These are phyloP conservation scores for Nakazawaea sp. DNA, from an alignment of 805 yeast species.

Conservation along the genomic window DNA sequence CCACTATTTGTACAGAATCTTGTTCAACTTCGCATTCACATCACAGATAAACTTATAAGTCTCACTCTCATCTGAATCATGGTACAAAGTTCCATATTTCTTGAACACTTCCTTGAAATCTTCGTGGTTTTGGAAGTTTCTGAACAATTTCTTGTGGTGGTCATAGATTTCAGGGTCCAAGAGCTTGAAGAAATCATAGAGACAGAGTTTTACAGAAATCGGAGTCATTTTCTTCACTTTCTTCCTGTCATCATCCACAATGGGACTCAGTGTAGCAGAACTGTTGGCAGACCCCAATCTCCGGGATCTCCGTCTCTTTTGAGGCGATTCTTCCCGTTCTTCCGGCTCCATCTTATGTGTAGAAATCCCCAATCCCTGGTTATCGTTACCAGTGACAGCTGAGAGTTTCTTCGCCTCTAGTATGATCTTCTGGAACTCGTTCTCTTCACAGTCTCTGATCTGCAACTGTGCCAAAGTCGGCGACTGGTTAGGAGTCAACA, in stretches of 20 bases:
- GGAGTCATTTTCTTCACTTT: slow-evolving; percentile 1
- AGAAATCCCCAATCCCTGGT: neutral
- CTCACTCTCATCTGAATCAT: slow-evolving; percentile 4
- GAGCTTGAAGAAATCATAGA: slow-evolving; percentile 4
- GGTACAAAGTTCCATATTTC: neutral
- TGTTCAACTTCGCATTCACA: slow-evolving; percentile 4
- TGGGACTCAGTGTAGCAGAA: neutral
- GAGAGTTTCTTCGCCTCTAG: slow-evolving; percentile 14
- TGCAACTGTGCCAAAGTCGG: slow-evolving; percentile 13
- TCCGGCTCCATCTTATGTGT: neutral
- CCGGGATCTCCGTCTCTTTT: slow-evolving; percentile 6
- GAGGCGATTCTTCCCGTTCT: neutral
- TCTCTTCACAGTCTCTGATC: slow-evolving; percentile 16
- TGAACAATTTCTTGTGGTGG: slow-evolving; percentile 4
- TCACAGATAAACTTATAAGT: neutral
- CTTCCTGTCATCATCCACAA: neutral
- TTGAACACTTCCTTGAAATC: neutral
- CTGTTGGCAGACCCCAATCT: slow-evolving; percentile 10
- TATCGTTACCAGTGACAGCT: neutral
- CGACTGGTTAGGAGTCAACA: slow-evolving; percentile 24
- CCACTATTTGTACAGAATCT: neutral
- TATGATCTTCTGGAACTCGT: slow-evolving; percentile 17
- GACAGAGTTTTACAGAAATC: slow-evolving; percentile 3
- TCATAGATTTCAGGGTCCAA: neutral
- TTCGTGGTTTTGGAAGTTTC: slow-evolving; percentile 1